Evolutionary conservation across 352 stramenopile genomes (phyloP), one percentile per base, ranked within the genome.

Genomic region (Phytopythium boreale): DNA sequence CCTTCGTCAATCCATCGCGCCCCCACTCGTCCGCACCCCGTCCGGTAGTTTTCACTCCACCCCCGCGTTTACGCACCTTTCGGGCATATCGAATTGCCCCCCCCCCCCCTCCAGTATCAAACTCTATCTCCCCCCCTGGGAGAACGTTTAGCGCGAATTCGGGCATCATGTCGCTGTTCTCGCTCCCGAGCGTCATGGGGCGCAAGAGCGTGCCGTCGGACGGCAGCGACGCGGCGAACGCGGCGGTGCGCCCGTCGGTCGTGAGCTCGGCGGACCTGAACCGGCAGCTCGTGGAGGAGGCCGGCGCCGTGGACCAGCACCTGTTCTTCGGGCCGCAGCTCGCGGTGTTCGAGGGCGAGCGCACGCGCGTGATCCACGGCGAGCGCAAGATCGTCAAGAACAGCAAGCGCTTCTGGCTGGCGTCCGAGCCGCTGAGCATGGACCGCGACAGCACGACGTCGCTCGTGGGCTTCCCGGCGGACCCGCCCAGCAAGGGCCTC

Each of bases 361-460:
- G 82, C 62, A 86, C 84, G 69, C 87, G 84, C 68, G 87, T 90
- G 62, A 90, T 95, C 74, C 87, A 95, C 62, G 80, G 85, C 55
- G 87, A 96, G 68, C 87, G 87, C 67, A 92, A 90, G 69, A 92
- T 96, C 57, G 77, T 90, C 61, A 96, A 96, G 77, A 93, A 82
- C 67, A 69, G 57, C 50, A 90, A 90, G 63, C 76, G 80, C 51
- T 91, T 87, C 62, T 96, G 86, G 87, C 75, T 96, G 51, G 86
- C 90, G 72, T 96, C 87, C 24, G 87, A 94, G 72, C 87, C 87
- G 44, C 73, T 94, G 10, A 86, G 80, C 59, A 84, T 94, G 70
- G 86, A 92, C 49, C 70, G 80, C 24, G 84, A 92, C 66, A 92
- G 79, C 63, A 93, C 84, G 37, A 89, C 80, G 70, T 92, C 82